Evolutionary conservation across 179 eudicot species (phyloP).

Genomic region (Amaranthus tricolor): DNA sequence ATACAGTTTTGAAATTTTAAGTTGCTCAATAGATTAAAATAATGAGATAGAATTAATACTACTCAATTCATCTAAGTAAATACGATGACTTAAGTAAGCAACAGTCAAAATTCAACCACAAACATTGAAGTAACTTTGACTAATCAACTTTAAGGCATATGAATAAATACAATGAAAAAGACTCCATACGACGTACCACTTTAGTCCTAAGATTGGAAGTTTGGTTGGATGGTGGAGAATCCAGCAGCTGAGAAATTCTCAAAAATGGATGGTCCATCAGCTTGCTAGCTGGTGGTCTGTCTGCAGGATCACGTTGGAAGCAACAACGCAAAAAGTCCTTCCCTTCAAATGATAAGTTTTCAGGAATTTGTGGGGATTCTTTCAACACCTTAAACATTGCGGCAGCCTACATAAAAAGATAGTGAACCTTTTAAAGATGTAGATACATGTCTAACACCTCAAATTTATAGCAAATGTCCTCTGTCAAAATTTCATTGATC

Average conservation of each 20-base stretch:
- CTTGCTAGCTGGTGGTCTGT: slow-evolving; percentile 67
- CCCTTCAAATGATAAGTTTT: slow-evolving; percentile 77
- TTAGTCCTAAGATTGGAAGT: slow-evolving; percentile 28
- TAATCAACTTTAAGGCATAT: not conserved
- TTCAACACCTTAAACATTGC: slow-evolving; percentile 88
- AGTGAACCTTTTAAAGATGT: slow-evolving; percentile 6
- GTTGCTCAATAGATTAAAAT: too few species aligned
- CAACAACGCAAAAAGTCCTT: slow-evolving; percentile 79
- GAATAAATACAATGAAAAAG: not conserved
- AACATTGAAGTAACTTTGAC: not conserved
- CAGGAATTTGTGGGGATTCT: slow-evolving; percentile 53
- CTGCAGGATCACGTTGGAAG: slow-evolving; percentile 78
- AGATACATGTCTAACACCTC: not conserved
- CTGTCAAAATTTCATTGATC: not conserved
- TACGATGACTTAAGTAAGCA: too few species aligned
- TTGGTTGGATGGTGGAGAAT: slow-evolving; percentile 30
- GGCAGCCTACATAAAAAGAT: slow-evolving; percentile 61
- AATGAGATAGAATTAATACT: too few species aligned
- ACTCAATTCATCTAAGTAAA: too few species aligned
- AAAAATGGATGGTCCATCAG: slow-evolving; percentile 76
- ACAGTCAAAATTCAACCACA: too few species aligned
- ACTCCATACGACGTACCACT: slow-evolving; percentile 34
- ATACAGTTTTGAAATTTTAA: too few species aligned
- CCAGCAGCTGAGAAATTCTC: slow-evolving; percentile 40
- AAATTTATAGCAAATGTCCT: not conserved